Percentiles rank a stretch among this genome's conserved stretches.
phyloP scores from a whole-genome alignment of 495 filamentous ascomycete species.

The Durotheca rogersii region DNA sequence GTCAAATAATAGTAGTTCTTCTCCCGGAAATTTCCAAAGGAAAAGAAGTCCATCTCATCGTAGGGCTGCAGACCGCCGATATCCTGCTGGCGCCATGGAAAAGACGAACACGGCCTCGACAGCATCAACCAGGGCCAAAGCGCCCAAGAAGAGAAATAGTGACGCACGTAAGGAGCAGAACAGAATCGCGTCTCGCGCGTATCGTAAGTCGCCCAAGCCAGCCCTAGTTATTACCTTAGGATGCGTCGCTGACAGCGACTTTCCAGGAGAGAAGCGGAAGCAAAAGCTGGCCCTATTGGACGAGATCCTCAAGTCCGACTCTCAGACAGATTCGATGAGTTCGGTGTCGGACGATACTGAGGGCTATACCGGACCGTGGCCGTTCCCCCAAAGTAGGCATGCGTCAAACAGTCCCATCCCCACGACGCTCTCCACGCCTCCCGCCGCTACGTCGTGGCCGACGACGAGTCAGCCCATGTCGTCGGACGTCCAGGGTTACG shows the following conservation, averaged over 20 bases:
- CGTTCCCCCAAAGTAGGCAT: slow-evolving; percentile 19
- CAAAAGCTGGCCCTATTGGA: slow-evolving; percentile 39
- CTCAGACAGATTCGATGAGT: slow-evolving; percentile 35
- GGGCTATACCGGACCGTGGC: slow-evolving; percentile 24
- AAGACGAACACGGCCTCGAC: slow-evolving; percentile 12
- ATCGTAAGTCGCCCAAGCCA: slow-evolving; percentile 29
- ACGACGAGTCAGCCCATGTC: slow-evolving; percentile 19
- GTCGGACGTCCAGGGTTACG: slow-evolving; percentile 16
- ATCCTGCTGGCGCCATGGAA: slow-evolving; percentile 24
- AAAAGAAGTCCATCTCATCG: background rate
- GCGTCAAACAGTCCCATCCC: slow-evolving; percentile 30
- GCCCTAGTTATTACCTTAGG: background rate
- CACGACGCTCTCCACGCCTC: slow-evolving; percentile 13
- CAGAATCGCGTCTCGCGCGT: slow-evolving; percentile 38
- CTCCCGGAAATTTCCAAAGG: slow-evolving; percentile 1
- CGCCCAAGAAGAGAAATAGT: slow-evolving; percentile 33
- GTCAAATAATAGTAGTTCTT: slow-evolving; percentile 11
- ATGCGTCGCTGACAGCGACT: slow-evolving; percentile 20
- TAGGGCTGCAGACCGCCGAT: background rate
- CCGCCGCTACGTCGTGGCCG: slow-evolving; percentile 13
- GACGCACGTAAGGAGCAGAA: slow-evolving; percentile 39
- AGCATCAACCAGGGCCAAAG: slow-evolving; percentile 14
- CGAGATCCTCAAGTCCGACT: slow-evolving; percentile 35
- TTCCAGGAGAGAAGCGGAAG: slow-evolving; percentile 39
- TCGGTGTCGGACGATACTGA: slow-evolving; percentile 37